Percentiles rank a stretch among this genome's conserved stretches.
phyloP scores from a whole-genome alignment of 345 rosid species.

The Durio zibethinus region DNA sequence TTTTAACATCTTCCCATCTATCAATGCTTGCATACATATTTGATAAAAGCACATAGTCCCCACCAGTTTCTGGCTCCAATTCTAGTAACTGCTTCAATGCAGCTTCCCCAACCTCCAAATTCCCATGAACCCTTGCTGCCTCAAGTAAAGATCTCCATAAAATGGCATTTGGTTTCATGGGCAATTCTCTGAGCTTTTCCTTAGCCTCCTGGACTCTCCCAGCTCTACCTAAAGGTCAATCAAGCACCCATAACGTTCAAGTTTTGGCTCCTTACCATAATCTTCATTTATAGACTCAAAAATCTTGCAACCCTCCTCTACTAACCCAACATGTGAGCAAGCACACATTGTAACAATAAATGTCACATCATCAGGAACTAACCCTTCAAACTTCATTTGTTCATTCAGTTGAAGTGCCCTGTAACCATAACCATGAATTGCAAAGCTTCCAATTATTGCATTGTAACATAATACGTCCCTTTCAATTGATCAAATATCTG shows the following conservation, averaged over 20 bases:
- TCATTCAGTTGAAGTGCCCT: slow-evolving; percentile 40
- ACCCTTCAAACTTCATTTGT: slow-evolving; percentile 33
- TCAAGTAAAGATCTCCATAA: slow-evolving; percentile 66
- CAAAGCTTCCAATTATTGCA: slow-evolving; percentile 61
- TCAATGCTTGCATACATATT: slow-evolving; percentile 53
- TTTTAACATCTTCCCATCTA: slow-evolving; percentile 59
- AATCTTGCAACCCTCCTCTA: slow-evolving; percentile 41
- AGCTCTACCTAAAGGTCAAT: slow-evolving; percentile 60
- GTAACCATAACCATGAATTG: slow-evolving; percentile 44
- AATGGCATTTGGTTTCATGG: slow-evolving; percentile 55
- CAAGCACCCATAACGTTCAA: slow-evolving; percentile 64
- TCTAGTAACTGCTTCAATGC: slow-evolving; percentile 45
- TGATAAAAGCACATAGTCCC: slow-evolving; percentile 61
- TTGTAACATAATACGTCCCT: slow-evolving; percentile 48
- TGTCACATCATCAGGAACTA: slow-evolving; percentile 50
- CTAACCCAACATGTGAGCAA: slow-evolving; percentile 62
- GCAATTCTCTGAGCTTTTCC: slow-evolving; percentile 48
- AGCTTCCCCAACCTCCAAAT: slow-evolving; percentile 43
- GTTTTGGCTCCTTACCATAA: slow-evolving; percentile 44
- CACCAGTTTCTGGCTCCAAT: slow-evolving; percentile 52
- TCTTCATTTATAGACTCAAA: slow-evolving; percentile 46
- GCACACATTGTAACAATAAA: slow-evolving; percentile 52
- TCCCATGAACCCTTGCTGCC: slow-evolving; percentile 57
- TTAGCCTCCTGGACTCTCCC: slow-evolving; percentile 56
- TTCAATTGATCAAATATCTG: slow-evolving; percentile 48